A percentile compares a stretch with the other conserved stretches of the same genome.
Evolutionary conservation across 208 protist species (phyloP).

Genomic region (Tritrichomonas musculus): DNA sequence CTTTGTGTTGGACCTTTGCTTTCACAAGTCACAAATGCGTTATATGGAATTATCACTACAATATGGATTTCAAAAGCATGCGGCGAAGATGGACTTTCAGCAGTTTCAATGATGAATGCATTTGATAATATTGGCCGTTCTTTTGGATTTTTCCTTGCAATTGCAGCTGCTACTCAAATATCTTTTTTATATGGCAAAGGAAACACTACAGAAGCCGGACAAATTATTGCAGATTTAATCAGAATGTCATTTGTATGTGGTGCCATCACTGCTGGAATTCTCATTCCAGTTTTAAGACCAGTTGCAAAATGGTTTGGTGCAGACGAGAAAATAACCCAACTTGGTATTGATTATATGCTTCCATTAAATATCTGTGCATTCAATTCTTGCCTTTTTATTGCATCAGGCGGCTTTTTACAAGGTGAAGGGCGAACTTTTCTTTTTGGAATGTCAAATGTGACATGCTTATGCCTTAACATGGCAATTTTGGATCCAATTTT

Average conservation of each 20-base stretch:
- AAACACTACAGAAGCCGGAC: background rate
- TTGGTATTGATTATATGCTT: slow-evolving; percentile 1
- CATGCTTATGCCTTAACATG: background rate
- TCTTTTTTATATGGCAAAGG: background rate
- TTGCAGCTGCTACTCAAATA: background rate
- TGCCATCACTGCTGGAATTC: background rate
- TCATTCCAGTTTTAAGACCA: background rate
- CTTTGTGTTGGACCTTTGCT: background rate
- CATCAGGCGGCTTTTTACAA: background rate
- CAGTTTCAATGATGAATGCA: background rate
- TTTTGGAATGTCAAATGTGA: background rate
- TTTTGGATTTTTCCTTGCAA: slow-evolving; percentile 2
- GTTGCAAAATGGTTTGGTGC: background rate
- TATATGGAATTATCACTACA: background rate
- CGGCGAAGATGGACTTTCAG: background rate
- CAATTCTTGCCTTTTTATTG: background rate
- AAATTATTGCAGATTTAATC: slow-evolving; percentile 17
- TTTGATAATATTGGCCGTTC: slow-evolving; percentile 14
- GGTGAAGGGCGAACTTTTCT: background rate
- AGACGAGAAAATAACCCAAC: background rate
- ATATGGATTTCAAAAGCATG: slow-evolving; percentile 22
- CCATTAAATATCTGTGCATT: background rate
- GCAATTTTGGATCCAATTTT: background rate
- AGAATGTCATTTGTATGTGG: background rate
- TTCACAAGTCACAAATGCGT: background rate